A percentile compares a stretch with the other conserved stretches of the same genome.
These are phyloP conservation scores for Eugenia klotzschiana DNA, from an alignment of 441 rosid species.

Conservation along the genomic window DNA sequence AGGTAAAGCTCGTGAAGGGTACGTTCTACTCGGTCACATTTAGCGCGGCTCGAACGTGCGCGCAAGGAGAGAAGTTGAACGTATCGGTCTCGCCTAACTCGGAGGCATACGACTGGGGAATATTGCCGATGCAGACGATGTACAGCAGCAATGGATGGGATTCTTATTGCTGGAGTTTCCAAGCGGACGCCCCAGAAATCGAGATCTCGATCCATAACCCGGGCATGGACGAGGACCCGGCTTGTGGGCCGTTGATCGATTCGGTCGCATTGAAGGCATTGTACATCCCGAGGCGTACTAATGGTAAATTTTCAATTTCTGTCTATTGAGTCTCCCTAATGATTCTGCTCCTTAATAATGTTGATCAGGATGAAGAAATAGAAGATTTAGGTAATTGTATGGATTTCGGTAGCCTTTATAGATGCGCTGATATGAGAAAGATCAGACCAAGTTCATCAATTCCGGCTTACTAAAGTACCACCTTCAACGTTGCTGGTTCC, in stretches of 20 bases:
- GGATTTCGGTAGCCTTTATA: not conserved
- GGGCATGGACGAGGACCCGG: constrained; percentile 42
- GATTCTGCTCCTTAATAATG: not conserved
- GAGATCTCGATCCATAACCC: constrained; percentile 56
- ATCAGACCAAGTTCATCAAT: not conserved
- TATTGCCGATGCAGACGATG: constrained; percentile 65
- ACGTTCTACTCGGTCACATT: constrained; percentile 45
- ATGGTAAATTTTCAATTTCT: constrained; percentile 7
- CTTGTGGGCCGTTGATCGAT: constrained; percentile 71
- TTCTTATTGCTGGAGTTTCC: constrained; percentile 56
- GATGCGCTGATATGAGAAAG: not conserved
- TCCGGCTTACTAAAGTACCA: not conserved
- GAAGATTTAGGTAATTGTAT: not conserved
- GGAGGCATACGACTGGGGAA: constrained; percentile 32
- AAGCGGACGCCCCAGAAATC: constrained; percentile 22
- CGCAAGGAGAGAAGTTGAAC: constrained; percentile 57
- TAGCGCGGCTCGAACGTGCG: constrained; percentile 62
- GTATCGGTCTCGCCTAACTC: constrained; percentile 34
- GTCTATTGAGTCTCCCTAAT: not conserved
- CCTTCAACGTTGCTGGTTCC: not conserved
- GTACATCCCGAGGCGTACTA: constrained; percentile 25
- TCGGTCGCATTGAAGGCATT: constrained; percentile 39
- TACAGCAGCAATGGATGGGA: constrained; percentile 78
- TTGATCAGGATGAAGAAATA: not conserved
- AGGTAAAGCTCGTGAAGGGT: constrained; percentile 21